phyloP scores from a whole-genome alignment of 2,329 filamentous ascomycete species.

The Bipolaris zeicola region DNA sequence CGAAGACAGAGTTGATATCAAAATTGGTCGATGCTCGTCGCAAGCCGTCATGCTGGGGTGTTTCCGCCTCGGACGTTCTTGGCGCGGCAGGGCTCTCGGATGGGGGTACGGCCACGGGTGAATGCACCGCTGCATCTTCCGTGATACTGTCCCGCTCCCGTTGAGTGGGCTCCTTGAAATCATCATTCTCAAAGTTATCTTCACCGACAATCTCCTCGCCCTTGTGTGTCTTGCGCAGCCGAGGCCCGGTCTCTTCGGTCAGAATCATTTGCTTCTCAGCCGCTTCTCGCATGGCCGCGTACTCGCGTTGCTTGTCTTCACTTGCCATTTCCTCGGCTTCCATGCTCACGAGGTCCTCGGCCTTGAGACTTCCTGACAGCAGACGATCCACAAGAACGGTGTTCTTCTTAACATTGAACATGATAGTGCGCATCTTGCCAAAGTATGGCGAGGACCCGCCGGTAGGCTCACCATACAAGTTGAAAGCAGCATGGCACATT shows the following conservation, averaged over 20 bases:
- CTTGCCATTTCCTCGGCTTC: slow-evolving; percentile 88
- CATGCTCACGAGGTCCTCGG: slow-evolving; percentile 85
- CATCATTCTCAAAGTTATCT: slow-evolving; percentile 54
- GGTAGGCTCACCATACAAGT: slow-evolving; percentile 59
- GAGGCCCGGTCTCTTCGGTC: slow-evolving; percentile 71
- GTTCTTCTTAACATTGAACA: slow-evolving; percentile 90
- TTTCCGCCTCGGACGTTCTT: slow-evolving; percentile 44
- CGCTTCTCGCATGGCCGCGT: slow-evolving; percentile 75
- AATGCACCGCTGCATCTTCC: slow-evolving; percentile 29
- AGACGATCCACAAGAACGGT: slow-evolving; percentile 75
- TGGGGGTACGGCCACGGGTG: slow-evolving; percentile 23
- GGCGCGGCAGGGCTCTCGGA: slow-evolving; percentile 26
- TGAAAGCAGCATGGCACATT: slow-evolving; percentile 73
- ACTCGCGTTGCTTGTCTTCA: slow-evolving; percentile 81
- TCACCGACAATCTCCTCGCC: slow-evolving; percentile 89
- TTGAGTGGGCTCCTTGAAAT: slow-evolving; percentile 35
- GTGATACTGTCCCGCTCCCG: slow-evolving; percentile 34
- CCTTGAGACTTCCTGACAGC: slow-evolving; percentile 72
- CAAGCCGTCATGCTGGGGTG: slow-evolving; percentile 35
- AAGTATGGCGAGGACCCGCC: slow-evolving; percentile 57
- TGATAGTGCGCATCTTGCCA: slow-evolving; percentile 73
- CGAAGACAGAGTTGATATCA: slow-evolving; percentile 85
- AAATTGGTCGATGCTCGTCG: slow-evolving; percentile 69
- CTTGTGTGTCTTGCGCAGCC: slow-evolving; percentile 89
- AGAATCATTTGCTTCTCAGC: slow-evolving; percentile 85